Evolutionary conservation across 1,139 yeast genomes (phyloP).

Genomic region (Saccharomyces hybrid): DNA sequence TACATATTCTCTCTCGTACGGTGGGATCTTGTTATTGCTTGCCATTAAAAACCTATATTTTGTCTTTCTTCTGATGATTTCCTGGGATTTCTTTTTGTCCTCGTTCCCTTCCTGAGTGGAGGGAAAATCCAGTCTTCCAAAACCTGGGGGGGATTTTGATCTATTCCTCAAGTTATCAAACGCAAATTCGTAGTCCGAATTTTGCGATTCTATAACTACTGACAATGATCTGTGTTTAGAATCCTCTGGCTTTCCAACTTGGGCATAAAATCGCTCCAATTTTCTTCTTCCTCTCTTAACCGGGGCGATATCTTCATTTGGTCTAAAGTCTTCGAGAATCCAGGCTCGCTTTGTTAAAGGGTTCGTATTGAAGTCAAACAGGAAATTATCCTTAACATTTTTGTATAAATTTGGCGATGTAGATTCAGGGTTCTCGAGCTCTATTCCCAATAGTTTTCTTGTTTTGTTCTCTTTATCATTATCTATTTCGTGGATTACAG

Average conservation of each 20-base stretch:
- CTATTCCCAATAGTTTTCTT: background rate
- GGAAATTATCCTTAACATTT: slow-evolving; percentile 1
- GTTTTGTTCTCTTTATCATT: slow-evolving; percentile 1
- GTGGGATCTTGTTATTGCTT: slow-evolving; percentile 27
- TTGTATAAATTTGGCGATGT: background rate
- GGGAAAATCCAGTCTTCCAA: slow-evolving; percentile 56
- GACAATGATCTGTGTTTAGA: background rate
- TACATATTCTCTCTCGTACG: slow-evolving; percentile 24
- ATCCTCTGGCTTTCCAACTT: slow-evolving; percentile 17
- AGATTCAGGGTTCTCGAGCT: background rate
- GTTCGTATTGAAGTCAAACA: slow-evolving; percentile 25
- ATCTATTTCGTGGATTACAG: background rate
- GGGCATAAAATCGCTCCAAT: slow-evolving; percentile 14
- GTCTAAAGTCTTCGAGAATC: slow-evolving; percentile 31
- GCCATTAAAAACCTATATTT: slow-evolving; percentile 35
- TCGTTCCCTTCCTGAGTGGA: slow-evolving; percentile 43
- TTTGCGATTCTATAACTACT: background rate
- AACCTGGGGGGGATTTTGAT: slow-evolving; percentile 60
- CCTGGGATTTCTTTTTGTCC: slow-evolving; percentile 31
- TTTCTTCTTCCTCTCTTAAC: slow-evolving; percentile 12
- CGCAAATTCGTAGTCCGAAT: slow-evolving; percentile 7
- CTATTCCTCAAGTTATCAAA: slow-evolving; percentile 34
- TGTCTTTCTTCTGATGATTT: slow-evolving; percentile 31
- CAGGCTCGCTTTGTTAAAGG: slow-evolving; percentile 30
- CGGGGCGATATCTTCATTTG: slow-evolving; percentile 16